Evolutionary conservation across 2,329 filamentous ascomycete genomes (phyloP), one percentile per base, ranked within the genome.

Genomic region (Claviceps sorghi): DNA sequence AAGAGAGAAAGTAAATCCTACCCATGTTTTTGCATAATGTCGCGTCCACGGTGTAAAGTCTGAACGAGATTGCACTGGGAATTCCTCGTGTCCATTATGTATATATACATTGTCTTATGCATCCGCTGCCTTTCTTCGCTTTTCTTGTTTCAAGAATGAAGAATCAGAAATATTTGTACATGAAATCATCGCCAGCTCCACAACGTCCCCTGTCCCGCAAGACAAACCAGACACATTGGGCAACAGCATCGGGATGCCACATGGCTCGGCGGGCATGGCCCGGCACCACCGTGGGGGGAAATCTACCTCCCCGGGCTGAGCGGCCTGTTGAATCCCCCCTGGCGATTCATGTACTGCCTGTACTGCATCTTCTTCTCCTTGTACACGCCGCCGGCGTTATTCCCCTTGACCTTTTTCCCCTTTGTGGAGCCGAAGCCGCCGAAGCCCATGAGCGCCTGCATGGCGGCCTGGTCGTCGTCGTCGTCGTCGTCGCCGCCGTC

Each of bases 351-450:
- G 69, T 98, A 98, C 77, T 98, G 93, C 60, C 93, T 78, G 64
- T 96, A 97, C 73, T 94, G 80, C 15, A 84, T 86, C 79, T 88
- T 90, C 80, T 95, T 96, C 71, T 93, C 88, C 75, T 93, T 96
- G 59, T 84, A 75, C 50, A 96, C 82, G 0, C 75, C 88, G 52
- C 86, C 90, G 43, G 84, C 80, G 63, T 89, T 82, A 64, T 98
- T 98, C 2, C 93, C 93, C 0, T 79, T 77, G 1, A 98, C 83
- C 64, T 96, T 94, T 52, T 85, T 88, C 55, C 86, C 82, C 69
- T 97, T 94, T 21, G 93, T 97, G 26, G 81, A 83, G 53, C 82
- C 83, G 69, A 97, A 98, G 1, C 78, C 80, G 19, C 82, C 82
- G 63, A 98, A 96, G 2, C 93, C 93, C 86, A 98, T 90, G 72